phyloP scores from a whole-genome alignment of 768 basidiomycete genomes.

The Mycena metata region DNA sequence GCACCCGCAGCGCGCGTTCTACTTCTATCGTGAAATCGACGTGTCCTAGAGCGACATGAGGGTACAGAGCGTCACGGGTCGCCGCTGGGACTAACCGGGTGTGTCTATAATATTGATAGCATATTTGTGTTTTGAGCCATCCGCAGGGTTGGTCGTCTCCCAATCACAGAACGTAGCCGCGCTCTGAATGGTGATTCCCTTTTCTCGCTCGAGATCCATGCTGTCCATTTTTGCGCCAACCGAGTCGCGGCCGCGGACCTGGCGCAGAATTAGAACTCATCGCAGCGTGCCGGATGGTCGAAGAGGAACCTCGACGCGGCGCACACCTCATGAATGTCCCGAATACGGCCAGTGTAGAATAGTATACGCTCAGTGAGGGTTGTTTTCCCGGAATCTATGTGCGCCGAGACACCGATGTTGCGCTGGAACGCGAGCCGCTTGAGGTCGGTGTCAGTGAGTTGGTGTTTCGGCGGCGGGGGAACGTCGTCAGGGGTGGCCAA shows the following conservation, averaged over 20 bases:
- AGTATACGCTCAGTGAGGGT: constrained; percentile 96
- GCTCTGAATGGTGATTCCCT: constrained; percentile 99
- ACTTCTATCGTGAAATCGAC: constrained; percentile 99
- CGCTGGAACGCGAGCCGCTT: constrained; percentile 80
- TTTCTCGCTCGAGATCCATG: constrained; percentile 99
- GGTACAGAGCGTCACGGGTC: no score
- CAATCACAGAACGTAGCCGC: constrained; percentile 99
- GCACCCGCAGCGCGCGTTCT: constrained; percentile 93
- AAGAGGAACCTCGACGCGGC: constrained; percentile 39
- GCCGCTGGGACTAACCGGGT: constrained; percentile 65
- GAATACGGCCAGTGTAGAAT: constrained; percentile 96
- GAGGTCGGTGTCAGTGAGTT: constrained; percentile 75
- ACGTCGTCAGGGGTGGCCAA: constrained; percentile 30
- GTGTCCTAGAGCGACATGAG: constrained; percentile 73
- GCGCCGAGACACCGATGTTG: constrained; percentile 96
- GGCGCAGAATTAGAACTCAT: constrained; percentile 29
- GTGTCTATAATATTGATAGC: constrained; percentile 99
- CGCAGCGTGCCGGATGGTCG: background rate
- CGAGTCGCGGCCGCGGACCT: constrained; percentile 94
- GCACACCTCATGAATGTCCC: constrained; percentile 95
- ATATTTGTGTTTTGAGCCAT: constrained; percentile 81
- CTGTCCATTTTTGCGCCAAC: constrained; percentile 99
- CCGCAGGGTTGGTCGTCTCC: constrained; percentile 76
- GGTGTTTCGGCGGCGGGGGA: constrained; percentile 53
- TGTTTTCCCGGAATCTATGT: constrained; percentile 98